phyloP scores from a whole-genome alignment of 176 grass and related monocot species.

The Zea mays region Zm-B73-REFERENCE-NAM-5.0 NC_050098.1:67863001-67863500 shows the following conservation, averaged over 20 bases:
- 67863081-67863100: not conserved
- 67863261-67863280: not conserved
- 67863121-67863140: not conserved
- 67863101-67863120: not conserved
- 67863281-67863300: not conserved
- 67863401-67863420: not conserved
- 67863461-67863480: constrained; percentile 79
- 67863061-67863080: not conserved
- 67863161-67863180: not conserved
- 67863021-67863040: not conserved
- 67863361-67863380: not conserved
- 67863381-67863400: not conserved
- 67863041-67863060: not conserved
- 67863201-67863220: not conserved
- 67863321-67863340: not conserved
- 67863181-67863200: not conserved
- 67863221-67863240: not conserved
- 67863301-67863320: not conserved
- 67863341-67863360: not conserved
- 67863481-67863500: constrained; percentile 58
- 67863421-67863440: constrained; percentile 64
- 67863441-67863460: constrained; percentile 67
- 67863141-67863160: not conserved
- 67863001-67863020: not conserved
- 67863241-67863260: not conserved